Evolutionary conservation across 139 green algal species (phyloP).

Genomic region (Chlorella sp.): DNA sequence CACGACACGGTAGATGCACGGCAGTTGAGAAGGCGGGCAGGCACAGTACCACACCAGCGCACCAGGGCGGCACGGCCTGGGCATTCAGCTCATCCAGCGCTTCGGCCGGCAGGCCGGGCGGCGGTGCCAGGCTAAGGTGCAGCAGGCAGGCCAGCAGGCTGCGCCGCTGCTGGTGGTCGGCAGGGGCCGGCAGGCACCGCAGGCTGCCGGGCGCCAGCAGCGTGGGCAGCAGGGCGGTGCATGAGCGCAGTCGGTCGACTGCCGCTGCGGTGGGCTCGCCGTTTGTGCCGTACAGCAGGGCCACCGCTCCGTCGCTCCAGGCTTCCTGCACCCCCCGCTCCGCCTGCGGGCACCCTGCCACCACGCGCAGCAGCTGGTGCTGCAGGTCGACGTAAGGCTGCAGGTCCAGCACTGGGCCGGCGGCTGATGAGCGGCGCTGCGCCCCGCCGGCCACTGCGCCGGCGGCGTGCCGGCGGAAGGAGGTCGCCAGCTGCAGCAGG

Average conservation of each 20-base stretch:
- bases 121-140: neutral
- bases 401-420: neutral
- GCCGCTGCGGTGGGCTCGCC: neutral
- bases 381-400: neutral
- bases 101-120: neutral
- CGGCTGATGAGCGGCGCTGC: neutral
- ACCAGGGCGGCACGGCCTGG: neutral
- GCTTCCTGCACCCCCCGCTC: neutral
- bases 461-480: neutral
- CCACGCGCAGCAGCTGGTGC: neutral
- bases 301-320: neutral
- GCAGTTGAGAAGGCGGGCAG: no score
- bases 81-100: neutral
- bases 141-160: constrained; percentile 18
- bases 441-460: neutral
- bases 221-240: neutral
- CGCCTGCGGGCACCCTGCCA: neutral
- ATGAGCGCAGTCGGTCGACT: neutral
- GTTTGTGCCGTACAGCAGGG: neutral
- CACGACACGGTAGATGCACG: no score
- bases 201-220: neutral
- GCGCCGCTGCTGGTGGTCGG: constrained; percentile 10
- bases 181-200: neutral
- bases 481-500: constrained; percentile 18
- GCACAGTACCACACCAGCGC: neutral